Percentiles rank a stretch among this genome's conserved stretches.
These are phyloP conservation scores for Colletotrichum sp. DNA, from an alignment of 2,329 filamentous ascomycete species.

Conservation along the genomic window DNA sequence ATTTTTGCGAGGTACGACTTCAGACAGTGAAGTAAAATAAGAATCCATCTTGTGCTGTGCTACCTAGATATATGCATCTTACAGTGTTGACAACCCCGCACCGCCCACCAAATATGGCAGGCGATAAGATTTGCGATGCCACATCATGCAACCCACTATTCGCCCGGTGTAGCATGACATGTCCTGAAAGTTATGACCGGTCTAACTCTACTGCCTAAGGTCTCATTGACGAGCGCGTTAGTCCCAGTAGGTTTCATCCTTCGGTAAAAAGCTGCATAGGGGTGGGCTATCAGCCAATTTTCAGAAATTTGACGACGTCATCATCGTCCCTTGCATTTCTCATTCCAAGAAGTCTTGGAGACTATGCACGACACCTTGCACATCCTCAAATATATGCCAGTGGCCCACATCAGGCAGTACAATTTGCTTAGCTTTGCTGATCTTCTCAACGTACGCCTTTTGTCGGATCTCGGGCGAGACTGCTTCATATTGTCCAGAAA, in stretches of 20 bases:
- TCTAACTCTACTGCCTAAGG: neutral
- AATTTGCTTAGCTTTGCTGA: slow-evolving; percentile 30
- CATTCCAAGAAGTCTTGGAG: slow-evolving; percentile 23
- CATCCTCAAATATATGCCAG: slow-evolving; percentile 56
- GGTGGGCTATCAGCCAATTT: neutral
- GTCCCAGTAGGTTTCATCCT: neutral
- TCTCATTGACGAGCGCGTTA: neutral
- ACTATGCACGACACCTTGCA: slow-evolving; percentile 34
- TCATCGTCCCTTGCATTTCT: neutral
- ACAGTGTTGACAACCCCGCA: neutral
- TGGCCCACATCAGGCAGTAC: slow-evolving; percentile 49
- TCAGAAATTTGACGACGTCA: neutral
- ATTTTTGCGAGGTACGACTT: neutral
- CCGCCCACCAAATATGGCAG: neutral
- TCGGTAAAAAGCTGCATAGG: neutral
- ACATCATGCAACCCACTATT: neutral
- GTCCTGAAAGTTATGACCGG: neutral
- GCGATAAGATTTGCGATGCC: neutral
- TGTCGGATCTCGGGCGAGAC: slow-evolving; percentile 31
- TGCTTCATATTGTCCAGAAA: slow-evolving; percentile 50
- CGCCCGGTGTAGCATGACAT: neutral
- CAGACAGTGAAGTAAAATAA: neutral
- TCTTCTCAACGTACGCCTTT: slow-evolving; percentile 26
- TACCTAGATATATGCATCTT: neutral
- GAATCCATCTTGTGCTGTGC: neutral